Evolutionary conservation across 306 rosid genomes (phyloP).

Genomic region (Pyrus communis): DNA sequence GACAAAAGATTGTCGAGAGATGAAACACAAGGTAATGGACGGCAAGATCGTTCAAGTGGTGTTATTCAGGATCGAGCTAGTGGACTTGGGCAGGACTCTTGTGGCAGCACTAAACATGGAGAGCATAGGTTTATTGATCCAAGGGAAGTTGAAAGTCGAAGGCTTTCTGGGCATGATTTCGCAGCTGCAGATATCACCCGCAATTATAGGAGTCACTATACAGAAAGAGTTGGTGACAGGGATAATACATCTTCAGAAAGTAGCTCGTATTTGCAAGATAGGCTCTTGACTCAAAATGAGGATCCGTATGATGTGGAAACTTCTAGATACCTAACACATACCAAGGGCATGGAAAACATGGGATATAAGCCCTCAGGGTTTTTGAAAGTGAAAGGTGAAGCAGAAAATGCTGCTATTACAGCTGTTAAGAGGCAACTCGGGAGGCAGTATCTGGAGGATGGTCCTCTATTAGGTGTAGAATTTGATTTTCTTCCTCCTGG

Average conservation of each 20-base stretch:
- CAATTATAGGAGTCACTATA: conserved; percentile 37
- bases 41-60: conserved; percentile 89
- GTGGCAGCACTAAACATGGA: conserved; percentile 92
- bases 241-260: conserved; percentile 89
- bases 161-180: conserved; percentile 52
- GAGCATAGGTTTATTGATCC: conserved; percentile 72
- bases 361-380: conserved; percentile 91
- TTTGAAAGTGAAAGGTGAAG: conserved; percentile 91
- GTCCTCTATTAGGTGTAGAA: conserved; percentile 79
- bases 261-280: conserved; percentile 69
- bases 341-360: conserved; percentile 36
- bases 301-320: conserved; percentile 54
- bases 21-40: conserved; percentile 57
- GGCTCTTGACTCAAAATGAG: conserved; percentile 51
- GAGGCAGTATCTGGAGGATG: conserved; percentile 62
- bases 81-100: conserved; percentile 95
- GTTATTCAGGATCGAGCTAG: conserved; percentile 87
- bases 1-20: conserved; percentile 66
- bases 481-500: conserved; percentile 91
- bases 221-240: conserved; percentile 46
- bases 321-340: conserved; percentile 49
- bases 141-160: conserved; percentile 89
- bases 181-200: conserved; percentile 39
- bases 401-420: conserved; percentile 93
- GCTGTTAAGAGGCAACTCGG: conserved; percentile 96